Evolutionary conservation across 352 stramenopile genomes (phyloP), one percentile per base, ranked within the genome.

Genomic region (Pythium rishiriense): DNA sequence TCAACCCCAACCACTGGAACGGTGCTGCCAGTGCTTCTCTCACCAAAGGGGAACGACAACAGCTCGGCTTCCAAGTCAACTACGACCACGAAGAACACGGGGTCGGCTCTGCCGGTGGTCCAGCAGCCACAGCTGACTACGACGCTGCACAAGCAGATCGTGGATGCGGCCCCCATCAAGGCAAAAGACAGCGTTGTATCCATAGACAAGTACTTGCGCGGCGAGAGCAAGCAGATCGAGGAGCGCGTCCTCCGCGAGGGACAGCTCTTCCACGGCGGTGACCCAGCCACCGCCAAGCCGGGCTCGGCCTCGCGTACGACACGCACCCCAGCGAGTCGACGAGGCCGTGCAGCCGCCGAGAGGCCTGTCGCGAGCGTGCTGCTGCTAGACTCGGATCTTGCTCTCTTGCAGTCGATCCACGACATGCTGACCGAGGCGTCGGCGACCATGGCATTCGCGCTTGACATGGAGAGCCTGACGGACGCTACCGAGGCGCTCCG

Each of bases 171-270:
- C 17, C 51, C 58, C 17, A 43, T 67, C 10, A 60, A 53, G n/a
- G 22, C 43, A 12, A 62, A 63, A 24, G 58, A 67, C 24, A 59
- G 51, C 52, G 58, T 72, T 53, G 65, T 81, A 12, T 72, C 73
- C 1, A 75, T 91, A 58, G 79, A 91, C 37, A 83, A 78, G 39
- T 91, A 89, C 60, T 69, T 89, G 46, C 78, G 82, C 5, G 82
- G 82, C 11, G 62, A 84, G 55, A 82, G 67, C 61, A 85, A 76
- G 62, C 73, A 73, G 47, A 83, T 89, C 17, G 49, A 81, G 35
- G 60, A 76, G 19, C 33, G 58, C 1, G 39, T 43, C 28, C 60
- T 88, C 7, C 48, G 69, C 21, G 69, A 78, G 63, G 76, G 66
- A 7, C 62, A 77, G 43, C 73, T 89, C 48, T 91, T 89, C 48